These are phyloP conservation scores for Raphanus hybrid DNA, from an alignment of 441 rosid species.

Conservation along the genomic window DNA sequence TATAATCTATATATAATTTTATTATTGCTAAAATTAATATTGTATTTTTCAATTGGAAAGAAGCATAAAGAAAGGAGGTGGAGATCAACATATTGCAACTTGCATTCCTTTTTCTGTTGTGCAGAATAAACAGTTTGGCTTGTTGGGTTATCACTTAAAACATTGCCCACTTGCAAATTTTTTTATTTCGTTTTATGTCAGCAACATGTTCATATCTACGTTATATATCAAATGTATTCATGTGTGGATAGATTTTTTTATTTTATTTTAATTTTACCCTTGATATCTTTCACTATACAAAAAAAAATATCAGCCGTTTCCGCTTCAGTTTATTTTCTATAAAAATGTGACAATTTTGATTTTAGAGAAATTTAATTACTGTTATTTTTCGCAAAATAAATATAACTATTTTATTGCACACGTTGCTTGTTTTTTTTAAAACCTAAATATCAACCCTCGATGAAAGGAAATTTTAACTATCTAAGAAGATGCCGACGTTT, in stretches of 20 bases:
- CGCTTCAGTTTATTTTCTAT: not conserved
- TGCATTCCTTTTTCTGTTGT: conserved; percentile 31
- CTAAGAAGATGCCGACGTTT: not conserved
- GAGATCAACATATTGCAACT: conserved; percentile 39
- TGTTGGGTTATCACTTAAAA: conserved; percentile 42
- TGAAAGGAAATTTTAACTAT: no score
- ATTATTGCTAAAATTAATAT: conserved; percentile 18
- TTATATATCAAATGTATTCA: not conserved
- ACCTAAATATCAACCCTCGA: no score
- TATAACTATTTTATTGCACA: no score
- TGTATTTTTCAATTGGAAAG: conserved; percentile 31
- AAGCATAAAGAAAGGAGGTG: conserved; percentile 38
- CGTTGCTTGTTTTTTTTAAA: no score
- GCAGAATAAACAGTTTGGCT: conserved; percentile 29
- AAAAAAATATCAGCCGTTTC: not conserved
- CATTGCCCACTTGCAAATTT: conserved; percentile 40
- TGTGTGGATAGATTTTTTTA: not conserved
- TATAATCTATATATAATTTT: conserved; percentile 17
- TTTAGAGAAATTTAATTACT: no score
- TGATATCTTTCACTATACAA: not conserved
- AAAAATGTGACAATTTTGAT: no score
- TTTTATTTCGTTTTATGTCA: conserved; percentile 17
- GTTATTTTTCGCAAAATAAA: no score
- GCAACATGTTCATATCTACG: conserved; percentile 26
- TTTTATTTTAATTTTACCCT: conserved; percentile 21